These are phyloP conservation scores for Thelonectria discophora DNA, from an alignment of 2,329 filamentous ascomycete genomes.

Conservation along the genomic window DNA sequence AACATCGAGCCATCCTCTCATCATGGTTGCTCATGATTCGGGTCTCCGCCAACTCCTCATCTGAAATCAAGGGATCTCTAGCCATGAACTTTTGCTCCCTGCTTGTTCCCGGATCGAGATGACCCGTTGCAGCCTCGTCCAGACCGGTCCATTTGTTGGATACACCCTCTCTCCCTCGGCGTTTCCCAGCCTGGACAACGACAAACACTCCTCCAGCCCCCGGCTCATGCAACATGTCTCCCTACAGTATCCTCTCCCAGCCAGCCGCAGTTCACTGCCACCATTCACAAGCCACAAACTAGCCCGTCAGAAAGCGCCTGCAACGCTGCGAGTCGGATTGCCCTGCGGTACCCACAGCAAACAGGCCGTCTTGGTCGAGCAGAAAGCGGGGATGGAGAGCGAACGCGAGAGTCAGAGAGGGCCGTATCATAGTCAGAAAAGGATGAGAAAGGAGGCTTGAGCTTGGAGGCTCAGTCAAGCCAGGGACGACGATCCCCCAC, in stretches of 20 bases:
- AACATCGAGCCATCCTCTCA: conserved; percentile 14
- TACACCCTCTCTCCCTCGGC: conserved; percentile 9
- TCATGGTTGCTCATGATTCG: conserved; percentile 1
- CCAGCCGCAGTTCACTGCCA: conserved; percentile 3
- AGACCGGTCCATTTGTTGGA: conserved; percentile 9
- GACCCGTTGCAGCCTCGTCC: not conserved
- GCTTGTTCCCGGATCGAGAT: not conserved
- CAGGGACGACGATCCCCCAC: conserved; percentile 6
- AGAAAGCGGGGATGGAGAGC: conserved; percentile 17
- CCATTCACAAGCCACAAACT: not conserved
- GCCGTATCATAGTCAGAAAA: too few species aligned
- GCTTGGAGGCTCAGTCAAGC: not conserved
- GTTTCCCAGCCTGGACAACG: too few species aligned
- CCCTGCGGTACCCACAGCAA: not conserved
- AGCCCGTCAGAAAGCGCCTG: conserved; percentile 21
- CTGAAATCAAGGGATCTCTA: not conserved
- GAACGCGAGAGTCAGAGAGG: too few species aligned
- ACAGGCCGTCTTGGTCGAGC: not conserved
- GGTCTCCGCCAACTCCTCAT: not conserved
- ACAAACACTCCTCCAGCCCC: too few species aligned
- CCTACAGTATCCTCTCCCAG: not conserved
- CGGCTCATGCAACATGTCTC: conserved; percentile 9
- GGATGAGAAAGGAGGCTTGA: too few species aligned
- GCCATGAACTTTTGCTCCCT: not conserved
- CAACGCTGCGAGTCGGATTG: conserved; percentile 8